Evolutionary conservation across 2,329 filamentous ascomycete species (phyloP).

Genomic region (Helicocarpus griseus): DNA sequence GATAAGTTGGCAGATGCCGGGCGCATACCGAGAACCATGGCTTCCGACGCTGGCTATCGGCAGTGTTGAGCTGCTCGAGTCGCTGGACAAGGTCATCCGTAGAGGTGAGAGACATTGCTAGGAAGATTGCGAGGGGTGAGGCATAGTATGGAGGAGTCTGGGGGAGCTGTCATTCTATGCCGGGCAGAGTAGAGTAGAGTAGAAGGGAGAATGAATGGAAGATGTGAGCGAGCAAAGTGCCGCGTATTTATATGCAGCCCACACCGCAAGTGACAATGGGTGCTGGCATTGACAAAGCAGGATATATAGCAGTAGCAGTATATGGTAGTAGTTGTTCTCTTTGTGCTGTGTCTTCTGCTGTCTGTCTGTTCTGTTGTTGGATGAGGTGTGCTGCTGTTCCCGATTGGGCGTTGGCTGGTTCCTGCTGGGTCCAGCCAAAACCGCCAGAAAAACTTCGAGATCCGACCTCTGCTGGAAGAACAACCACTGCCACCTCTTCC

Average conservation of each 20-base stretch:
- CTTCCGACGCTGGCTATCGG: constrained; percentile 31
- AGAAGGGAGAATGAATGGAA: background rate
- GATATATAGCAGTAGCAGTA: too few relatives aligned
- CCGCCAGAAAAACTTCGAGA: background rate
- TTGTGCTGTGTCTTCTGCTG: background rate
- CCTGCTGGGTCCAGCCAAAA: background rate
- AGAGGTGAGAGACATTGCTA: background rate
- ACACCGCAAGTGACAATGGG: too few relatives aligned
- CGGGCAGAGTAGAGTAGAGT: background rate
- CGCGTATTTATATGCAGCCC: too few relatives aligned
- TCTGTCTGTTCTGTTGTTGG: background rate
- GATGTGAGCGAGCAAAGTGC: background rate
- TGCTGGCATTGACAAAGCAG: too few relatives aligned
- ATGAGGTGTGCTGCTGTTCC: too few relatives aligned
- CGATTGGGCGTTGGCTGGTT: background rate
- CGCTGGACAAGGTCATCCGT: background rate
- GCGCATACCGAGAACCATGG: constrained; percentile 42
- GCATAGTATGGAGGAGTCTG: background rate
- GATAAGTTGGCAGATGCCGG: too few relatives aligned
- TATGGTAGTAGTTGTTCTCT: background rate
- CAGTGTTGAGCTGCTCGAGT: constrained; percentile 12
- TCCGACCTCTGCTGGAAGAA: background rate
- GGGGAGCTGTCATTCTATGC: background rate
- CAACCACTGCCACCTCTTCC: background rate
- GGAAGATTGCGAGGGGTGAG: background rate